These are phyloP conservation scores for Calonectria henricotiae DNA, from an alignment of 2,329 filamentous ascomycete genomes.

Conservation along the genomic window DNA sequence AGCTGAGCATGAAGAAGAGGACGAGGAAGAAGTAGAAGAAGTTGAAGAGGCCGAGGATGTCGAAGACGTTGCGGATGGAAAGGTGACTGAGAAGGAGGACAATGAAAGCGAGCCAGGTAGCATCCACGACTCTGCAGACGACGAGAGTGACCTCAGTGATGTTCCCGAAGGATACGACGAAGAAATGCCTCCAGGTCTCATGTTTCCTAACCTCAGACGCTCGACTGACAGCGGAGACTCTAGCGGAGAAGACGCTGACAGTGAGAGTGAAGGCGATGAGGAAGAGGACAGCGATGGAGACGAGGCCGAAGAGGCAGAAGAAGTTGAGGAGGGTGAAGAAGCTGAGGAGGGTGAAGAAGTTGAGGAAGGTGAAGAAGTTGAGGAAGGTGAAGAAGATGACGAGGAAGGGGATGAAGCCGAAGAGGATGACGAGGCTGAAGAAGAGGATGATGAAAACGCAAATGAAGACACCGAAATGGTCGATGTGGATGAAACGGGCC, in stretches of 20 bases:
- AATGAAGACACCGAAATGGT: conserved; percentile 43
- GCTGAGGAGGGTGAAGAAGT: conserved; percentile 42
- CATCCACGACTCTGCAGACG: conserved; percentile 77
- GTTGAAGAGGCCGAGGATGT: conserved; percentile 54
- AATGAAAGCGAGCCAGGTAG: conserved; percentile 64
- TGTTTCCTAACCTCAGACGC: conserved; percentile 67
- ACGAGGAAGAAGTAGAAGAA: conserved; percentile 51
- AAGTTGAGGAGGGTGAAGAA: conserved; percentile 39
- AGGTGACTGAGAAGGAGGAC: conserved; percentile 51
- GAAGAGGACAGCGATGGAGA: conserved; percentile 47
- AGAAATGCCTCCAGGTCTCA: conserved; percentile 68
- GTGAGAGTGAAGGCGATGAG: conserved; percentile 58
- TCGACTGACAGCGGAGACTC: conserved; percentile 53
- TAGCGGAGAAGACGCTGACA: conserved; percentile 58
- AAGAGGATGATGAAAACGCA: conserved; percentile 42
- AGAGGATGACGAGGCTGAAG: conserved; percentile 41
- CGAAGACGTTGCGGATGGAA: conserved; percentile 49
- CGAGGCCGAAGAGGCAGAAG: conserved; percentile 44
- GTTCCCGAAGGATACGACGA: conserved; percentile 74
- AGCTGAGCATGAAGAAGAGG: conserved; percentile 52
- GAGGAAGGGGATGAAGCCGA: conserved; percentile 39
- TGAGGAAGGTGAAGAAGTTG: conserved; percentile 39
- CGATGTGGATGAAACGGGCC: conserved; percentile 26
- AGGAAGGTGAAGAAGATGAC: conserved; percentile 48
- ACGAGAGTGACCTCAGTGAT: conserved; percentile 78